phyloP scores from a whole-genome alignment of 2,329 filamentous ascomycete species.

The Aureobasidium lini region DNA sequence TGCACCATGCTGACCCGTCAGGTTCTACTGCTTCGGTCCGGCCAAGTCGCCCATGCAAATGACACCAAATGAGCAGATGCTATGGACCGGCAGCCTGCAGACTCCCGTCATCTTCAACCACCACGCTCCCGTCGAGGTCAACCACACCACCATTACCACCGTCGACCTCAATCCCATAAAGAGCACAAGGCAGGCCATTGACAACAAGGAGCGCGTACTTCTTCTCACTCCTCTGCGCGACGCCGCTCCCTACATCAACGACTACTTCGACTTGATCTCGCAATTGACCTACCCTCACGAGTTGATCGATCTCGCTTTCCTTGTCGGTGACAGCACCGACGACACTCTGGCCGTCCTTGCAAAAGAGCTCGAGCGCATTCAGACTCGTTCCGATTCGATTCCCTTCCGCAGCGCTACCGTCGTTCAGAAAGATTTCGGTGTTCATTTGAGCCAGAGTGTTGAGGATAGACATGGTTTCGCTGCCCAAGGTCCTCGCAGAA shows the following conservation, averaged over 20 bases:
- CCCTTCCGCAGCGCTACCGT: conserved; percentile 81
- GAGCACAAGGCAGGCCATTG: conserved; percentile 69
- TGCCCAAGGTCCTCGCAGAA: conserved; percentile 82
- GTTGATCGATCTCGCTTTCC: conserved; percentile 88
- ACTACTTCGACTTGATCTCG: conserved; percentile 88
- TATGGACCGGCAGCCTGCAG: conserved; percentile 81
- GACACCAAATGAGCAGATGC: conserved; percentile 79
- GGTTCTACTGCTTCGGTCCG: conserved; percentile 96
- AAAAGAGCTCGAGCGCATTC: conserved; percentile 79
- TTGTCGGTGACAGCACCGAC: conserved; percentile 85
- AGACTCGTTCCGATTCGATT: conserved; percentile 65
- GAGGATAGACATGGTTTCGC: conserved; percentile 77
- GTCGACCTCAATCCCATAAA: conserved; percentile 78
- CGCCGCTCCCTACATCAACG: conserved; percentile 69
- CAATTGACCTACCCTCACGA: conserved; percentile 90
- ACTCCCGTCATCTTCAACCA: conserved; percentile 96
- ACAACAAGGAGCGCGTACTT: conserved; percentile 79
- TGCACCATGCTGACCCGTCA: conserved; percentile 32
- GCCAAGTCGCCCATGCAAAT: conserved; percentile 94
- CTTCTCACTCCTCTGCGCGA: conserved; percentile 91
- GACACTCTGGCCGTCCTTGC: conserved; percentile 84
- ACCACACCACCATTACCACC: conserved; percentile 68
- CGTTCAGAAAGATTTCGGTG: conserved; percentile 85
- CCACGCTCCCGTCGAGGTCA: conserved; percentile 79
- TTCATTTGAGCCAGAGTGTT: conserved; percentile 67